These are phyloP conservation scores for Aspergillus sp. DNA, from an alignment of 2,329 filamentous ascomycete species.

Conservation along the genomic window DNA sequence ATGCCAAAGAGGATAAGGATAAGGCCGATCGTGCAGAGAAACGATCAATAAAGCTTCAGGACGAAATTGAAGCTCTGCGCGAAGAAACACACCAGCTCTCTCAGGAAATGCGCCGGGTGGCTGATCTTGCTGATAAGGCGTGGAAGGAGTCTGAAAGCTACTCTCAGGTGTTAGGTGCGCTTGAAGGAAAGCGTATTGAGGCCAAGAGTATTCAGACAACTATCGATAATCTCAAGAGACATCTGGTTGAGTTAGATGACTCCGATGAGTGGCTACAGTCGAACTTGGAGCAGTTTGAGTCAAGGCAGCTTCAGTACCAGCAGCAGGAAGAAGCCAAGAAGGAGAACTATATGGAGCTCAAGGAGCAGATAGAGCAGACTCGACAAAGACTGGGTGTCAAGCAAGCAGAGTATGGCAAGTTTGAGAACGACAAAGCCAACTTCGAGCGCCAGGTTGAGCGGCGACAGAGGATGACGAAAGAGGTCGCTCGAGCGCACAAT, in stretches of 20 bases:
- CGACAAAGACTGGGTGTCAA: slow-evolving; percentile 45
- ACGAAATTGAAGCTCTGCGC: slow-evolving; percentile 60
- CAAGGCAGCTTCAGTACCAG: slow-evolving; percentile 67
- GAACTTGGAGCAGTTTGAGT: slow-evolving; percentile 75
- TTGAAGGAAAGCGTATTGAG: slow-evolving; percentile 76
- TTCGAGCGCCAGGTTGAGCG: slow-evolving; percentile 77
- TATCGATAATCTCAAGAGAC: slow-evolving; percentile 68
- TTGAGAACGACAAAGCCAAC: slow-evolving; percentile 81
- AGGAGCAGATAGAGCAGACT: slow-evolving; percentile 50
- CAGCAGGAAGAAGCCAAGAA: slow-evolving; percentile 65
- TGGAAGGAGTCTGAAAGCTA: slow-evolving; percentile 74
- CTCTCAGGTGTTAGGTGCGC: slow-evolving; percentile 70
- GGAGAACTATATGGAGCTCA: slow-evolving; percentile 66
- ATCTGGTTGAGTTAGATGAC: slow-evolving; percentile 75
- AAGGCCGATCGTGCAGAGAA: slow-evolving; percentile 73
- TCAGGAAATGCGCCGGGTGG: slow-evolving; percentile 45
- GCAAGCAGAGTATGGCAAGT: slow-evolving; percentile 62
- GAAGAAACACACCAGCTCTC: slow-evolving; percentile 63
- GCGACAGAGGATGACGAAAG: slow-evolving; percentile 73
- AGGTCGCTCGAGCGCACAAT: slow-evolving; percentile 72
- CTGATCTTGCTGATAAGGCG: slow-evolving; percentile 62
- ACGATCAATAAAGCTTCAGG: slow-evolving; percentile 63
- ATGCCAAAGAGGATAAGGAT: slow-evolving; percentile 82
- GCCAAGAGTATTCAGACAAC: slow-evolving; percentile 69
- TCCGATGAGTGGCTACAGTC: slow-evolving; percentile 73